A percentile compares a stretch with the other conserved stretches of the same genome.
phyloP scores from a whole-genome alignment of 441 rosid genomes.

The Pelargonium myrrhifolium region DNA sequence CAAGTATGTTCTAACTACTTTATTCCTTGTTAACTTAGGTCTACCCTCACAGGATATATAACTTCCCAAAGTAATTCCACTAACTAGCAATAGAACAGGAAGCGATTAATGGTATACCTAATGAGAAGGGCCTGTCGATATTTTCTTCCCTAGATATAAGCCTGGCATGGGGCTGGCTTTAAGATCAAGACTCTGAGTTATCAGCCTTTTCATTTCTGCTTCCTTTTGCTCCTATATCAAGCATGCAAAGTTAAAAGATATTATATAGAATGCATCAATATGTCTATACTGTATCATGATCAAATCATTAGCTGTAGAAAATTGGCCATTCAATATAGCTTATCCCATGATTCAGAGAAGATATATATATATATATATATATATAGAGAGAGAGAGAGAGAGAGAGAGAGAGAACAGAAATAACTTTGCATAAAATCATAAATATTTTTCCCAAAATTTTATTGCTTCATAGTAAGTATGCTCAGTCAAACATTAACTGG shows the following conservation, averaged over 20 bases:
- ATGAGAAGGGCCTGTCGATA: slow-evolving; percentile 33
- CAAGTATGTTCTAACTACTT: not conserved
- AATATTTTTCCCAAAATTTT: not conserved
- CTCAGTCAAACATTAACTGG: not conserved
- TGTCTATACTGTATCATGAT: too few species aligned
- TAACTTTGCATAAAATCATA: not conserved
- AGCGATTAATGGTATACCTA: slow-evolving; percentile 31
- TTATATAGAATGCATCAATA: not conserved
- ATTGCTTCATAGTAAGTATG: not conserved
- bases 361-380: too few species aligned
- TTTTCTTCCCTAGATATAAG: slow-evolving; percentile 33
- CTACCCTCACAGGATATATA: not conserved
- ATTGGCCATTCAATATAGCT: not conserved
- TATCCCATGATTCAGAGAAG: not conserved
- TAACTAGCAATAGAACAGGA: not conserved
- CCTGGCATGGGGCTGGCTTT: slow-evolving; percentile 46
- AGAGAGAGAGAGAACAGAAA: too few species aligned
- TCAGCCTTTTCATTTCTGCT: slow-evolving; percentile 34
- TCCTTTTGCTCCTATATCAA: slow-evolving; percentile 45
- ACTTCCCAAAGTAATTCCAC: not conserved
- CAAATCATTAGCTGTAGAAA: not conserved
- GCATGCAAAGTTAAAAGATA: slow-evolving; percentile 9
- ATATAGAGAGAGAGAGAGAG: too few species aligned
- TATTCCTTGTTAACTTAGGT: not conserved
- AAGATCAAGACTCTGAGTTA: slow-evolving; percentile 33